Conservation (phyloP, 2,329 filamentous ascomycete genomes). For the Cladobotryum protrusum region DNA sequence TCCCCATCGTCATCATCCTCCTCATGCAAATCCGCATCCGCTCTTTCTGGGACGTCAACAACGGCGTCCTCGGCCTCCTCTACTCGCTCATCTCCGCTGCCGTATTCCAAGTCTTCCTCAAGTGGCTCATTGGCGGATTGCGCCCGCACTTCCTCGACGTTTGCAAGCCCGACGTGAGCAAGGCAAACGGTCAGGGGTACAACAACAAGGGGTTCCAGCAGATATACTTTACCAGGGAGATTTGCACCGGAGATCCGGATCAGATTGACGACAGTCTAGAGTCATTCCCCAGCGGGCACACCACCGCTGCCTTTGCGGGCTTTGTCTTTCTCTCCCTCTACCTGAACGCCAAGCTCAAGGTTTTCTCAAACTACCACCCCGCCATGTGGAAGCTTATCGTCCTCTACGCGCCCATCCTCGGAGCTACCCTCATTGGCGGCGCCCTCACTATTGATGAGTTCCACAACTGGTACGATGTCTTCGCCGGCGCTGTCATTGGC, state of each 20-base stretch:
- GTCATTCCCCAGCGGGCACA: slow-evolving; percentile 68
- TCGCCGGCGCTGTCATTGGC: slow-evolving; percentile 60
- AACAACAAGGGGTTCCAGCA: slow-evolving; percentile 46
- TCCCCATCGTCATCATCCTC: slow-evolving; percentile 61
- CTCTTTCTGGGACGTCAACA: slow-evolving; percentile 66
- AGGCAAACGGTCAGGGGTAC: slow-evolving; percentile 28
- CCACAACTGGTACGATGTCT: slow-evolving; percentile 71
- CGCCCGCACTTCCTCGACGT: slow-evolving; percentile 67
- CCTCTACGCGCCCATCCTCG: slow-evolving; percentile 60
- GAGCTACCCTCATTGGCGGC: slow-evolving; percentile 61
- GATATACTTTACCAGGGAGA: slow-evolving; percentile 63
- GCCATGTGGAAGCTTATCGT: slow-evolving; percentile 67
- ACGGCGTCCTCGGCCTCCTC: slow-evolving; percentile 61
- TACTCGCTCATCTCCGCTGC: slow-evolving; percentile 64
- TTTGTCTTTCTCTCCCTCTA: slow-evolving; percentile 67
- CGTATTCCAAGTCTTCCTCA: slow-evolving; percentile 72
- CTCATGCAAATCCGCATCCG: slow-evolving; percentile 61
- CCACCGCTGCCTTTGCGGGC: slow-evolving; percentile 65
- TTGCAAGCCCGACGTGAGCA: slow-evolving; percentile 49
- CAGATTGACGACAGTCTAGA: slow-evolving; percentile 65
- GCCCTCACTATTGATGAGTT: slow-evolving; percentile 66
- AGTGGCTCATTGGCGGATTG: slow-evolving; percentile 67
- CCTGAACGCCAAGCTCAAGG: slow-evolving; percentile 73
- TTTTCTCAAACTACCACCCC: slow-evolving; percentile 66
- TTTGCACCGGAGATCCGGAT: slow-evolving; percentile 60